phyloP scores from a whole-genome alignment of 768 basidiomycete genomes.

The Russula sp. region DNA sequence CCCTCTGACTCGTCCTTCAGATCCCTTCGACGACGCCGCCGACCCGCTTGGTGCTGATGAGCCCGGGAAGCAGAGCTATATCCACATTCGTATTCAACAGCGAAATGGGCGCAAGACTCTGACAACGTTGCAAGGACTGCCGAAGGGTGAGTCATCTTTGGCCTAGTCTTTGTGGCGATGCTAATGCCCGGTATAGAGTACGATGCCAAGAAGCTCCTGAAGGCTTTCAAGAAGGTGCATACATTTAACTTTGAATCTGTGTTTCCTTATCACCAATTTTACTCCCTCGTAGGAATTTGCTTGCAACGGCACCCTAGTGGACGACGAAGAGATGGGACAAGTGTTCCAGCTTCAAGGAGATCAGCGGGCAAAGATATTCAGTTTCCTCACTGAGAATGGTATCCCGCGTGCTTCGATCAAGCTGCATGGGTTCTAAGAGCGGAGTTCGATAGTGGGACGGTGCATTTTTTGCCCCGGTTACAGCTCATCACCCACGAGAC shows the following conservation, averaged over 20 bases:
- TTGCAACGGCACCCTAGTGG: conserved; percentile 95
- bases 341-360: conserved; percentile 99
- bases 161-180: conserved; percentile 15
- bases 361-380: conserved; percentile 85
- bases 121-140: conserved; percentile 94
- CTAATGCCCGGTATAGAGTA: conserved; percentile 54
- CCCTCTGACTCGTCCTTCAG: conserved; percentile 37
- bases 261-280: conserved; percentile 7
- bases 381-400: conserved; percentile 81
- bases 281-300: conserved; percentile 72
- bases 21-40: conserved; percentile 95
- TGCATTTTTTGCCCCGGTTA: conserved; percentile 11
- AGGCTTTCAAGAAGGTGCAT: conserved; percentile 95
- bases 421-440: conserved; percentile 75
- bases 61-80: conserved; percentile 78
- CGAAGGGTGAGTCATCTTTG: conserved; percentile 52
- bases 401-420: conserved; percentile 75
- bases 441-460: neutral
- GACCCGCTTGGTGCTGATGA: conserved; percentile 71
- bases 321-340: conserved; percentile 92
- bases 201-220: conserved; percentile 95
- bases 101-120: conserved; percentile 98
- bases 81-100: conserved; percentile 98
- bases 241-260: neutral
- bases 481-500: conserved; percentile 10